Conservation (phyloP, 164 flowering plant species). For the Piper betle region DNA sequence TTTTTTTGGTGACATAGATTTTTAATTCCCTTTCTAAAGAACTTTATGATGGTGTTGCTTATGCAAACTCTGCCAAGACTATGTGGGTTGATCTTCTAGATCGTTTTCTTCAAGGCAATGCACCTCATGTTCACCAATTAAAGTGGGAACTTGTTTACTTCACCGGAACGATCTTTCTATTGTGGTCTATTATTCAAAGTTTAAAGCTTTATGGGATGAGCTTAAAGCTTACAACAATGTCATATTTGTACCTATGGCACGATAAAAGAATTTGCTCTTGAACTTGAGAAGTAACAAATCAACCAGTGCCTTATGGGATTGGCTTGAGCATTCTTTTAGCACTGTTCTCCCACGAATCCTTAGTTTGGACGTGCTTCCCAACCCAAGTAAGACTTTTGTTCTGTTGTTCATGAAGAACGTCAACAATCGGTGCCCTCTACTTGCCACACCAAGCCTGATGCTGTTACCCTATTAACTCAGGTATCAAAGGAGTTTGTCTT, state of each 20-base stretch:
- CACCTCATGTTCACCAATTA: neutral
- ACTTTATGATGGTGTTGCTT: too few species aligned
- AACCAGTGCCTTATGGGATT: neutral
- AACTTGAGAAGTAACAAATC: neutral
- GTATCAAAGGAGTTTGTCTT: too few species aligned
- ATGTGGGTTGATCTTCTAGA: neutral
- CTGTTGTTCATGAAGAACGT: too few species aligned
- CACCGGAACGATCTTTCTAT: neutral
- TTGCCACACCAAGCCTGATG: too few species aligned
- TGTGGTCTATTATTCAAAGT: neutral
- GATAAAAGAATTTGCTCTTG: neutral
- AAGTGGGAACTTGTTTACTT: neutral
- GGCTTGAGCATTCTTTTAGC: neutral
- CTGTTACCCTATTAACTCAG: too few species aligned
- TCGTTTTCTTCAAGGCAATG: neutral
- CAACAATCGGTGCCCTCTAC: too few species aligned
- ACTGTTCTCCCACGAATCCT: neutral
- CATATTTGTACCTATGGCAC: neutral
- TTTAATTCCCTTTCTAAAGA: too few species aligned
- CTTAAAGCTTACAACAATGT: neutral
- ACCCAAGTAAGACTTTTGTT: neutral
- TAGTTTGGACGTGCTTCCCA: neutral
- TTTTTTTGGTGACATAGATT: too few species aligned
- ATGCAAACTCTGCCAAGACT: neutral
- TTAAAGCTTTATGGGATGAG: neutral